Evolutionary conservation across 2,329 filamentous ascomycete genomes (phyloP), one percentile per base, ranked within the genome.

Genomic region (Fusarium sp.): DNA sequence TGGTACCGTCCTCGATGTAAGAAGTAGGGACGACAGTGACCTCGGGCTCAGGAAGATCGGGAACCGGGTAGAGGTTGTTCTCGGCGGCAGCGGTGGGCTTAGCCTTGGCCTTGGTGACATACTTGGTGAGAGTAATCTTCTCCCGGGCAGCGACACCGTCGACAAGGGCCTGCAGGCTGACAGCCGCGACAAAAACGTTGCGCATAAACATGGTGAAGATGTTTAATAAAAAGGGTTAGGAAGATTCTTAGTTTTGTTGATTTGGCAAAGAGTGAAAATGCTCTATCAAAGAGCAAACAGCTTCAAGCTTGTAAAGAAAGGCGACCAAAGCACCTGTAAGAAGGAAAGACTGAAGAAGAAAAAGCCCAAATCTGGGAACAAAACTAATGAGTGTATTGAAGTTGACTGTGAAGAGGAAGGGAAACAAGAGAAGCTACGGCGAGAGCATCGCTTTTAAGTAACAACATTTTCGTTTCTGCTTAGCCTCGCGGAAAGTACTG

Each of bases 231-330:
- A 48, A 39, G 28, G 44, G 41, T 51, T 58, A 21, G 21, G 34
- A 53, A 53, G 43, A 39, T 46, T 64, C 63, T 23, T 39, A 60
- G 71, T 67, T 66, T 70, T 73, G 67, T 73, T 62, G 67, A 57
- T 67, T 59, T 62, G 58, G 64, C 46, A 68, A 71, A 44, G 67
- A 75, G 61, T 64, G 70, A 60, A 72, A 71, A 58, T 55, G 52
- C 66, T 75, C 73, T 75, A 67, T 75, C 73, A 75, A 75, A 75
- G 73, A 75, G 72, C 50, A 58, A 60, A 67, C 28, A 26, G 14
- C 45, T 64, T 59, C 34, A 72, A 71, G 65, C 58, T 61, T 69
- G 55, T 37, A 37, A 34, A 46, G 70, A 57, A 74, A 70, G 71
- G 73, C 70, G 71, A 69, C 67, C 71, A 62, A 62, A 67, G 72